These are phyloP conservation scores for Saccharomycopsis vini DNA, from an alignment of 805 yeast genomes.

Conservation along the genomic window DNA sequence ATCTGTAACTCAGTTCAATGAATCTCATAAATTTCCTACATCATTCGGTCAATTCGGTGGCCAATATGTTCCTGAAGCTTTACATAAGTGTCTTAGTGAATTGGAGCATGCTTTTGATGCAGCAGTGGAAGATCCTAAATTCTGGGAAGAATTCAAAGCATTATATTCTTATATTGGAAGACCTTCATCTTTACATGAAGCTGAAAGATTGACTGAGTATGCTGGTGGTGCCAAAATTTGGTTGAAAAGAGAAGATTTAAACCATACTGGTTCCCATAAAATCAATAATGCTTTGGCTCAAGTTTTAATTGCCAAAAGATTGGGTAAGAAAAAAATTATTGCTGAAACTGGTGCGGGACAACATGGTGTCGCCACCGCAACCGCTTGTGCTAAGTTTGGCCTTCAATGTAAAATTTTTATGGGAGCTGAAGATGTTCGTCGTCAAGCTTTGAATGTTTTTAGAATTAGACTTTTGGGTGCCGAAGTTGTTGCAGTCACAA, in stretches of 20 bases:
- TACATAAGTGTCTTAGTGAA: slow-evolving; percentile 84
- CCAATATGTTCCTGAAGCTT: slow-evolving; percentile 95
- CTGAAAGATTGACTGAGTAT: slow-evolving; percentile 79
- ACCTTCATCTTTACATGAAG: slow-evolving; percentile 87
- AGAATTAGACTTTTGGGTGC: slow-evolving; percentile 97
- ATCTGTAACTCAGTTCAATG: too few relatives aligned
- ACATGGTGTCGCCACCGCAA: slow-evolving; percentile 89
- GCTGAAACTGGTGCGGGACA: slow-evolving; percentile 95
- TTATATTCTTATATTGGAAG: slow-evolving; percentile 92
- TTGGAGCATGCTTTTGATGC: slow-evolving; percentile 80
- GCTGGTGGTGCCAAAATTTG: slow-evolving; percentile 96
- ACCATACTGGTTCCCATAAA: slow-evolving; percentile 85
- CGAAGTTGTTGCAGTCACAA: slow-evolving; percentile 82
- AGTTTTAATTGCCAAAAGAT: slow-evolving; percentile 67
- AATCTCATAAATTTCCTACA: slow-evolving; percentile 59
- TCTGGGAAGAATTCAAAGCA: slow-evolving; percentile 87
- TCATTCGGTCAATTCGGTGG: slow-evolving; percentile 96
- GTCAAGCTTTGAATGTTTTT: slow-evolving; percentile 97
- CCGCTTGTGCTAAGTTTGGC: slow-evolving; percentile 90
- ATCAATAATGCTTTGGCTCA: slow-evolving; percentile 81
- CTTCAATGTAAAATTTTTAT: slow-evolving; percentile 87
- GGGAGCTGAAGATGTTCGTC: slow-evolving; percentile 99
- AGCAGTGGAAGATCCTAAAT: slow-evolving; percentile 80
- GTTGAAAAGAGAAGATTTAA: slow-evolving; percentile 95
- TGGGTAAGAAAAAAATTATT: slow-evolving; percentile 68